Evolutionary conservation across 73 alveolate genomes (phyloP).

Genomic region (Tetrahymena borealis): DNA sequence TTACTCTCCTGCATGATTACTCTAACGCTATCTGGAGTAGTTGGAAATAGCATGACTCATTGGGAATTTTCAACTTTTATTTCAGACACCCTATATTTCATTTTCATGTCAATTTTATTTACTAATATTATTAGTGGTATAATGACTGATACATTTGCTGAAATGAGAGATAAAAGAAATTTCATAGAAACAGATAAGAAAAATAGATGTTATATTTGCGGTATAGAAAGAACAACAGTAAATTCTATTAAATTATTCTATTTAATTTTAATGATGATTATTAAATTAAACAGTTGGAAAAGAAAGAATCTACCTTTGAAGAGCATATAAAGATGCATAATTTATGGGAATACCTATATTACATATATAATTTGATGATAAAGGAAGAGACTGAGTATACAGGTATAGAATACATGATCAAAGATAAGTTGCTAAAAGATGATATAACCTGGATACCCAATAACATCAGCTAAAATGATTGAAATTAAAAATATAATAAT

Average conservation of each 20-base stretch:
- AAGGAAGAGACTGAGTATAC: constrained; percentile 43
- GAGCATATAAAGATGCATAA: constrained; percentile 18
- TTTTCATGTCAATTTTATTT: constrained; percentile 27
- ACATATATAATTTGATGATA: constrained; percentile 2
- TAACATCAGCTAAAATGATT: not conserved
- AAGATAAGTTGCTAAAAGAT: constrained; percentile 20
- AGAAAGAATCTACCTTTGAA: constrained; percentile 18
- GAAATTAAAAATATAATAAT: not conserved
- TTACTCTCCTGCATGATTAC: constrained; percentile 36
- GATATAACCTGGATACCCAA: constrained; percentile 7
- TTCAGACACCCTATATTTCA: constrained; percentile 30
- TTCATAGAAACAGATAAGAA: constrained; percentile 33
- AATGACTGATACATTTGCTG: constrained; percentile 48
- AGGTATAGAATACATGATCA: constrained; percentile 26
- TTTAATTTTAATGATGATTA: not conserved
- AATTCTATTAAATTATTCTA: too few relatives aligned
- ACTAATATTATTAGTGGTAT: constrained; percentile 35
- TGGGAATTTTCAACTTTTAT: constrained; percentile 34
- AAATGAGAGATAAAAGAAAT: constrained; percentile 38
- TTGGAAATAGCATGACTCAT: constrained; percentile 27
- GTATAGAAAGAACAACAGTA: constrained; percentile 21
- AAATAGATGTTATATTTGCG: constrained; percentile 34
- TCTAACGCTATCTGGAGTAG: constrained; percentile 30
- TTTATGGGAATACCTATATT: constrained; percentile 34
- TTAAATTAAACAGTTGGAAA: constrained; percentile 2